Conservation (phyloP, 1,284 basidiomycete species). For the Hymenochaete sp. region DNA sequence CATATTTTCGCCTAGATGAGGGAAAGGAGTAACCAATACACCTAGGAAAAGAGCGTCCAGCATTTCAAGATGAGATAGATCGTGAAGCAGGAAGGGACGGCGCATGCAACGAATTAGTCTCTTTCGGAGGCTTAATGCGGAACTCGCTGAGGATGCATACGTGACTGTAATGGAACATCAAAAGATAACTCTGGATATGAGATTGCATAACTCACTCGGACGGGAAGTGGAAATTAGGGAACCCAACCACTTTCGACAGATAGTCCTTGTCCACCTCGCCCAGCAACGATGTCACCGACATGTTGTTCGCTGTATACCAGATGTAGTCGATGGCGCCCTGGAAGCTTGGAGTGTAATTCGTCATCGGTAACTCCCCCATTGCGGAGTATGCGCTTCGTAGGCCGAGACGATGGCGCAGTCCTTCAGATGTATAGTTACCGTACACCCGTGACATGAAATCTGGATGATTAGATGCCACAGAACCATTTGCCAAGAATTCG, state of each 20-base stretch:
- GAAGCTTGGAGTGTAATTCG: slow-evolving; percentile 87
- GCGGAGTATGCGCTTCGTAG: slow-evolving; percentile 80
- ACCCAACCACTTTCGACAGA: slow-evolving; percentile 87
- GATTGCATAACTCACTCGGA: slow-evolving; percentile 68
- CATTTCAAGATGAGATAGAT: slow-evolving; percentile 13
- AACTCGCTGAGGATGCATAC: slow-evolving; percentile 61
- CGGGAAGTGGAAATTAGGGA: slow-evolving; percentile 95
- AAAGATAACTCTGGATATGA: slow-evolving; percentile 15
- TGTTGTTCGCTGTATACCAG: slow-evolving; percentile 77
- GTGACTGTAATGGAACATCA: slow-evolving; percentile 39
- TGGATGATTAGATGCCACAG: slow-evolving; percentile 66
- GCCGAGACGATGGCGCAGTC: slow-evolving; percentile 71
- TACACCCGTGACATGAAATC: slow-evolving; percentile 94
- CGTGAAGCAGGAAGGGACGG: slow-evolving; percentile 24
- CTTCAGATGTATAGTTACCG: slow-evolving; percentile 88
- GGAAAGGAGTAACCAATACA: slow-evolving; percentile 1
- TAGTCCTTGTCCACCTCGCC: slow-evolving; percentile 86
- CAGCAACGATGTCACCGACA: slow-evolving; percentile 81
- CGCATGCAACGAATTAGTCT: slow-evolving; percentile 31
- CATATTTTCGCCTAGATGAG: too few relatives aligned
- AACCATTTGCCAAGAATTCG: slow-evolving; percentile 79
- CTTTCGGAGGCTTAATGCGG: slow-evolving; percentile 62
- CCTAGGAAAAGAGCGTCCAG: neutral
- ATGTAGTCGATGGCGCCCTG: slow-evolving; percentile 87
- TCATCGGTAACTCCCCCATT: slow-evolving; percentile 66